Evolutionary conservation across 2,329 filamentous ascomycete species (phyloP), one percentile per base, ranked within the genome.

Genomic region (Hypoxylon sp.): DNA sequence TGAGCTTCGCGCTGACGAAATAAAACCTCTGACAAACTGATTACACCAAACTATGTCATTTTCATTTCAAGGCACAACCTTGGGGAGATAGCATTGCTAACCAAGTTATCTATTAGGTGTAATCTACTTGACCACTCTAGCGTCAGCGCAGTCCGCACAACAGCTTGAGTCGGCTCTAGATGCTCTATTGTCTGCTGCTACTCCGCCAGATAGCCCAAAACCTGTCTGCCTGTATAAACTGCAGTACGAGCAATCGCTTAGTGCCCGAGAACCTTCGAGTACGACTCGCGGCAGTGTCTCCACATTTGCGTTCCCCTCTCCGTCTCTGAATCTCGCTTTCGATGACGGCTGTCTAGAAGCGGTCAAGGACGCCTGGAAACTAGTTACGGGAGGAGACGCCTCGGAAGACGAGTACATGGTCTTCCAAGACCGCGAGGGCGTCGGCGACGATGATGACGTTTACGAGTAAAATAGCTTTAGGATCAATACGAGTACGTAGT

Each of bases 1-100:
- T 95, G 95, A 97, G 92, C 83, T 84, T 81, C 87, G 87, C 84
- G 77, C 91, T 97, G 95, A 97, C 90, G 94, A 96, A 87, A 87
- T 2, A 86, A 80, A 85, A 88, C 88, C 89, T 94, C 92, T 95
- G 91, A 95, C 90, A 93, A 91, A 84, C 94, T 97, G 94, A 97
- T 89, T 76, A 83, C 84, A 83, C 82, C 77, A 72, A 71, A 62
- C 33, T 69, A 60, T 70, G 35, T 50, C 74, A 69, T 75, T 63
- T 68, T 51, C 53, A 72, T 67, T 22, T 33, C 20, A 33, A 22
- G n/a, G 1, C 40, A 20, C 6, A 59, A n/a, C n/a, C 27, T 30
- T 20, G 13, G 14, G 8, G 14, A 8, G 31, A 44, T 40, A 8
- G 37, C 7, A 3, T 35, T 40, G 63, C 74, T 77, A 73, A 76